phyloP scores from a whole-genome alignment of 495 filamentous ascomycete genomes.

The Aspergillus sparsus region DNA sequence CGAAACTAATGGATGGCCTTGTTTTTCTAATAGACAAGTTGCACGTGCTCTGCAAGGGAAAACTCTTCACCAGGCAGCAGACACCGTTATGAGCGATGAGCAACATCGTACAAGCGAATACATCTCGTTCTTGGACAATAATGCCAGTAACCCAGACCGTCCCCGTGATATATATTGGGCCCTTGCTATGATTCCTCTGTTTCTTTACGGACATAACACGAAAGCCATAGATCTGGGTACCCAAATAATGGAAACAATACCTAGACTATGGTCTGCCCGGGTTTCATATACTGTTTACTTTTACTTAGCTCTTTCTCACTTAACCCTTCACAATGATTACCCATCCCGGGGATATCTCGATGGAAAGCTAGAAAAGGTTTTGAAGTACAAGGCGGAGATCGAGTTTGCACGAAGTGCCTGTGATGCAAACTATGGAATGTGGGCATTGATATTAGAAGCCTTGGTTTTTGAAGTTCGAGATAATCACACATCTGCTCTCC shows the following conservation, averaged over 20 bases:
- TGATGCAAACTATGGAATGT: constrained; percentile 77
- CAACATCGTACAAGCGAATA: constrained; percentile 66
- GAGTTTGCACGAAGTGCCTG: constrained; percentile 67
- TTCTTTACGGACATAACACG: constrained; percentile 72
- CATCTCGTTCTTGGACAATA: constrained; percentile 53
- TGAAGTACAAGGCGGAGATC: constrained; percentile 62
- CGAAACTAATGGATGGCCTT: constrained; percentile 16
- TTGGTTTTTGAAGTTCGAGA: constrained; percentile 66
- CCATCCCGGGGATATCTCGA: constrained; percentile 51
- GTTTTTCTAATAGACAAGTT: constrained; percentile 56
- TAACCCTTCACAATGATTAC: constrained; percentile 61
- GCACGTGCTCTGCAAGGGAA: constrained; percentile 82
- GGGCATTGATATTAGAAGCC: constrained; percentile 73
- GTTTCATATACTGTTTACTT: constrained; percentile 64
- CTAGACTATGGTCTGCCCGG: constrained; percentile 72
- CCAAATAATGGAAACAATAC: constrained; percentile 56
- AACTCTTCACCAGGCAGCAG: constrained; percentile 58
- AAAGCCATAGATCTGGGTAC: constrained; percentile 68
- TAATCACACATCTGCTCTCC: constrained; percentile 61
- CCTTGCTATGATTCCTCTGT: constrained; percentile 70
- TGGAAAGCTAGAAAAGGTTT: constrained; percentile 56
- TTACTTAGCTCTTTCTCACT: constrained; percentile 67
- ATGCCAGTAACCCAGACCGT: constrained; percentile 56
- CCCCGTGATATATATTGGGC: constrained; percentile 72
- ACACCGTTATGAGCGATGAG: constrained; percentile 69